Evolutionary conservation across 805 yeast genomes (phyloP).

Genomic region (Torulaspora gathmanii): DNA sequence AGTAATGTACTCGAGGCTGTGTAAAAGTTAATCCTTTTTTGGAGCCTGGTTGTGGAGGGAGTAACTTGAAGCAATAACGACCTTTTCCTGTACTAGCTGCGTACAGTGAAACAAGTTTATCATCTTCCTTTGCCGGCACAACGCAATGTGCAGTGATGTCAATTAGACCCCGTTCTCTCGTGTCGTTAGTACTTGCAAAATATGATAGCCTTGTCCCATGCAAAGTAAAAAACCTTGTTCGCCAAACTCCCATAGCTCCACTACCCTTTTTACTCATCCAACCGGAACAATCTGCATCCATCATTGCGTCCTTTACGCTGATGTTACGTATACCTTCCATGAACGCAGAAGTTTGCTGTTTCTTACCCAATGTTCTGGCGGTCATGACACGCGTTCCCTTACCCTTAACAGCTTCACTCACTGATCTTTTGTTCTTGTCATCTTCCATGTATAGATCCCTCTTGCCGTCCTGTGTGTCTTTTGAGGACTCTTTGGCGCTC

Average conservation of each 20-base stretch:
- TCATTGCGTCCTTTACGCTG: slow-evolving; percentile 72
- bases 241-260: slow-evolving; percentile 84
- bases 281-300: slow-evolving; percentile 73
- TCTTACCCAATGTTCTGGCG: slow-evolving; percentile 43
- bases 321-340: slow-evolving; percentile 80
- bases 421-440: slow-evolving; percentile 39
- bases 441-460: slow-evolving; percentile 16
- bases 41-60: slow-evolving; percentile 98
- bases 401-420: slow-evolving; percentile 47
- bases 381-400: slow-evolving; percentile 53
- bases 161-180: slow-evolving; percentile 83
- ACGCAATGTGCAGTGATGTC: slow-evolving; percentile 95
- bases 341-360: slow-evolving; percentile 71
- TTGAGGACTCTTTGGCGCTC: slow-evolving; percentile 43
- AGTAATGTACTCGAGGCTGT: slow-evolving; percentile 91
- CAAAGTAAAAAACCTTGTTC: slow-evolving; percentile 72
- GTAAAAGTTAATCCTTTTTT: slow-evolving; percentile 93
- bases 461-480: slow-evolving; percentile 7
- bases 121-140: slow-evolving; percentile 76
- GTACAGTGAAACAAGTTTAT: slow-evolving; percentile 75
- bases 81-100: slow-evolving; percentile 95
- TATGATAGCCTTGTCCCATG: slow-evolving; percentile 93
- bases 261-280: slow-evolving; percentile 96
- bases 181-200: slow-evolving; percentile 71
- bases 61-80: slow-evolving; percentile 82